These are phyloP conservation scores for Penstemon newberryi DNA, from an alignment of 257 asterid genomes.

Conservation along the genomic window DNA sequence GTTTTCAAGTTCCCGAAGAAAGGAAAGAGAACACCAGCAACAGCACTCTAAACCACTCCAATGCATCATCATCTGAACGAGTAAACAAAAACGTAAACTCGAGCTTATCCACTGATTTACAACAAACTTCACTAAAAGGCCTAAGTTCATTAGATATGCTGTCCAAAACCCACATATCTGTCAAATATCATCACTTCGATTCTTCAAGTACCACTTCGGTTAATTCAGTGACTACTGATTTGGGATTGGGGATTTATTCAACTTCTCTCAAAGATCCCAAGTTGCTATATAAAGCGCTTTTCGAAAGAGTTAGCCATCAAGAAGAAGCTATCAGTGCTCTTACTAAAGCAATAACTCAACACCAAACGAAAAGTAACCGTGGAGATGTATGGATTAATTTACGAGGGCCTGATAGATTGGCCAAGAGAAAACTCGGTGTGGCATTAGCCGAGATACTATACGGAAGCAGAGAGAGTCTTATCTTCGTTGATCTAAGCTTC, in stretches of 20 bases:
- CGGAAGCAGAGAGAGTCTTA: slow-evolving; percentile 55
- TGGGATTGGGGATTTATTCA: slow-evolving; percentile 47
- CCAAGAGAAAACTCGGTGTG: slow-evolving; percentile 60
- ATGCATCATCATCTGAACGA: slow-evolving; percentile 38
- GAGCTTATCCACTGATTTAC: slow-evolving; percentile 35
- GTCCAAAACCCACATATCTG: slow-evolving; percentile 28
- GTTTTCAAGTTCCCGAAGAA: slow-evolving; percentile 49
- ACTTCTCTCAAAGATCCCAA: slow-evolving; percentile 51
- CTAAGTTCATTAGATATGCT: slow-evolving; percentile 33
- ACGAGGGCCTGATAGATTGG: slow-evolving; percentile 64
- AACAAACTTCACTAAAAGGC: slow-evolving; percentile 36
- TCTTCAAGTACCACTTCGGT: slow-evolving; percentile 47
- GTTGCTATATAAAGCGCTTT: slow-evolving; percentile 49
- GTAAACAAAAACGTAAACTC: slow-evolving; percentile 35
- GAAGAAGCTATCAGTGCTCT: slow-evolving; percentile 62
- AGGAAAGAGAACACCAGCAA: slow-evolving; percentile 34
- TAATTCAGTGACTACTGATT: slow-evolving; percentile 63
- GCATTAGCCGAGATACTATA: slow-evolving; percentile 61
- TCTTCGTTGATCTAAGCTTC: slow-evolving; percentile 57
- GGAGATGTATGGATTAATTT: slow-evolving; percentile 65
- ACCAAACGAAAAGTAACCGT: slow-evolving; percentile 32
- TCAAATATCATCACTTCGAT: slow-evolving; percentile 26
- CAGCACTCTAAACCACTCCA: slow-evolving; percentile 27
- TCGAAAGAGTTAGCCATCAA: slow-evolving; percentile 55
- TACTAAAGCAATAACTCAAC: slow-evolving; percentile 44